Evolutionary conservation across 768 basidiomycete genomes (phyloP).

Genomic region (Lactarius pseudohatsudake): DNA sequence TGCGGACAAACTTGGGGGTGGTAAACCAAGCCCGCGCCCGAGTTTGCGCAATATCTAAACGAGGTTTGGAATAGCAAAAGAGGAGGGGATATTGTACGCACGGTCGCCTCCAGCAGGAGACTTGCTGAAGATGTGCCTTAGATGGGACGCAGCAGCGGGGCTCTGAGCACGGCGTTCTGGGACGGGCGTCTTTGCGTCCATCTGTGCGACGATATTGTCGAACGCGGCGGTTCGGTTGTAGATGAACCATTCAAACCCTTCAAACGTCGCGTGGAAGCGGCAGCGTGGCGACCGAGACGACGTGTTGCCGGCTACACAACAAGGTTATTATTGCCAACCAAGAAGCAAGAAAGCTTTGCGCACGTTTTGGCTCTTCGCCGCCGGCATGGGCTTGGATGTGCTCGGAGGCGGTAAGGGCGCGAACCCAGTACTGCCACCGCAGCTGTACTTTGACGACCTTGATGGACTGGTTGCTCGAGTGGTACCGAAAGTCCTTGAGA

Average conservation of each 20-base stretch:
- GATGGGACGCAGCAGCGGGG: conserved; percentile 23
- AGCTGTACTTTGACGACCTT: conserved; percentile 81
- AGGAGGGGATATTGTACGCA: conserved; percentile 21
- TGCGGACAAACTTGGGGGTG: conserved; percentile 40
- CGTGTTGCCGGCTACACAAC: conserved; percentile 29
- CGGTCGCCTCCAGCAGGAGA: conserved; percentile 33
- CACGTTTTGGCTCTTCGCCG: conserved; percentile 50
- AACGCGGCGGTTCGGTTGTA: conserved; percentile 90
- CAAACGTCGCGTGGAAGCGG: conserved; percentile 73
- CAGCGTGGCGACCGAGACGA: conserved; percentile 52
- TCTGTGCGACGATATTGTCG: conserved; percentile 79
- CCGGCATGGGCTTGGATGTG: conserved; percentile 53
- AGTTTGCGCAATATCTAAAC: conserved; percentile 8
- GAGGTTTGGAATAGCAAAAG: background rate
- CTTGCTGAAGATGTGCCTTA: conserved; percentile 36
- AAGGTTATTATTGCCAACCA: conserved; percentile 31
- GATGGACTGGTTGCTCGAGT: conserved; percentile 90
- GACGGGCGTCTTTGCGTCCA: conserved; percentile 46
- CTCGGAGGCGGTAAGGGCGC: conserved; percentile 72
- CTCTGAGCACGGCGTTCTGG: conserved; percentile 26
- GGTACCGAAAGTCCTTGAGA: conserved; percentile 83
- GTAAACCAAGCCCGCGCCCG: conserved; percentile 7
- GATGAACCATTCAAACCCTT: conserved; percentile 91
- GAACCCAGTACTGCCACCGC: conserved; percentile 94
- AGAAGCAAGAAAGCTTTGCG: conserved; percentile 32